Evolutionary conservation across 192 early-diverging fungal genomes (phyloP), one percentile per base, ranked within the genome.

Genomic region (Backusella sp.): DNA sequence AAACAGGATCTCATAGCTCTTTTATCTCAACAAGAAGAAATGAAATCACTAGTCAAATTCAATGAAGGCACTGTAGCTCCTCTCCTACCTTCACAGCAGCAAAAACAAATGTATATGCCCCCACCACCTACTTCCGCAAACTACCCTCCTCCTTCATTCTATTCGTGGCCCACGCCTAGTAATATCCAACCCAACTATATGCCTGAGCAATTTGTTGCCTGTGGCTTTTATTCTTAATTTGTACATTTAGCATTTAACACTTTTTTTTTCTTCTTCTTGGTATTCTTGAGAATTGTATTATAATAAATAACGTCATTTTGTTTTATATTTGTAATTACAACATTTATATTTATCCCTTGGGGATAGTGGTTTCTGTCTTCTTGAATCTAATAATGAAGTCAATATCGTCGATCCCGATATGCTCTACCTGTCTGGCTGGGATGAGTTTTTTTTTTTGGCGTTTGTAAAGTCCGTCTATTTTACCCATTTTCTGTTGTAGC

Each of bases 1-100:
- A 42, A 59, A 30, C 39, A 77, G 7, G 73, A 82, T 9, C 28
- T 82, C 21, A 15, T 66, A n/a, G 14, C 26, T 6, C 35, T 76
- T 23, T 35, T 76, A n/a, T 3, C 65, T 23, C 36, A 44, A 32
- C 41, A 72, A 14, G 70, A 72, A 30, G 41, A 52, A 14, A 12
- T 72, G 26, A 7, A 28, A 17, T 44, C 39, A 32, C 14, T 72
- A 19, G 42, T 49, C 5, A 39, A 44, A 39, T 72, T 72, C 17
- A 19, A 30, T 6, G 14, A 72, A 28, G 39, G 32, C 4, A 46
- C 41, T 14, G 3, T 4, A 62, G 14, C 70, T 28, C 32, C 30
- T 6, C 8, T 37, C 17, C 28, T 36, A 37, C 66, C 15, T 36
- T 68, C 66, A 68, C 66, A 68, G 4, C 66, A 68, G 11, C 66